Base-by-base conservation (phyloP, 352 stramenopile species). In the Phytophthora melonis region DNA sequence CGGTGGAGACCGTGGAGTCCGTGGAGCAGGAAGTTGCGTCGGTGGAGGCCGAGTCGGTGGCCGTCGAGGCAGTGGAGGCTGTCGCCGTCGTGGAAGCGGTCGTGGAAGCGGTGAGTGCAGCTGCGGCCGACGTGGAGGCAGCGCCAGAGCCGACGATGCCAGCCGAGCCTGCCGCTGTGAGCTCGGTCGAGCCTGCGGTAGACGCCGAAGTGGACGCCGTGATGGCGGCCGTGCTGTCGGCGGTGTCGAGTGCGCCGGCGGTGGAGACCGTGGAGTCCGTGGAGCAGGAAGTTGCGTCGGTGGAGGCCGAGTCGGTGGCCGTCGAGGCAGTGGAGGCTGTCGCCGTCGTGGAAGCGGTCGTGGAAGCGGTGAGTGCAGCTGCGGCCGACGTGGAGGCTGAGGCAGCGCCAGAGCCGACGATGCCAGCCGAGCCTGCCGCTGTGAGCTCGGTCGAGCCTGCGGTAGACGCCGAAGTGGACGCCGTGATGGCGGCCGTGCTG, bases 171-270 rank as follows among this genome's bases (percentile, higher is more conserved):
- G 43, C 43, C 43, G 13, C 18, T 6, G 18, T 11, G 10, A 50
- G 43, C 43, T 50, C 21, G 36, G 43, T 64, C 21, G 57, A 55
- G n/a, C 11, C 16, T 11, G n/a, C 36, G 19, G 11, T n/a, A n/a
- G n/a, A n/a, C n/a, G n/a, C n/a, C n/a, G n/a, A n/a, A n/a, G n/a
- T n/a, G n/a, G n/a, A n/a, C 21, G 56, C 50, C 16, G 34, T 60
- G 36, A 54, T 61, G 41, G 54, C 53, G 41, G 32, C 9, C 10
- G 60, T 66, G 34, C 34, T 62, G 16, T 50, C 56, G 34, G n/a
- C 57, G 49, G 47, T 36, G 49, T 34, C 23, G 41, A 64, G 11
- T 9, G 21, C 32, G 30, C 14, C 54, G 7, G 54, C 32, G 59
- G n/a, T n/a, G n/a, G n/a, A n/a, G n/a, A n/a, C n/a, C n/a, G 47